Evolutionary conservation across 169 alveolate genomes (phyloP).

Genomic region (Perkinsus marinus): DNA sequence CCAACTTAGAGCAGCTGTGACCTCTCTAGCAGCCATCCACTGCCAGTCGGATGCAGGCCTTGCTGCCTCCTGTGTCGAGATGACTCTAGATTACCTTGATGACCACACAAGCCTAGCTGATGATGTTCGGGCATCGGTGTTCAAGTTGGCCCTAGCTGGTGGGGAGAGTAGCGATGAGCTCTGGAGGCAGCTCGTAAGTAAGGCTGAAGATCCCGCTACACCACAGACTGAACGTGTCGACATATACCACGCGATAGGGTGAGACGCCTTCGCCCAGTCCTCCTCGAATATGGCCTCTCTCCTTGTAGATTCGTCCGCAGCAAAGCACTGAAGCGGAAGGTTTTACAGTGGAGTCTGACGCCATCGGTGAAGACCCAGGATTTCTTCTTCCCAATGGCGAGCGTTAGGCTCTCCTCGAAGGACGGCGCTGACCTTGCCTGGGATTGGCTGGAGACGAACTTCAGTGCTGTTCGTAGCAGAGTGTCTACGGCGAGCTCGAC

Average conservation of each 20-base stretch:
- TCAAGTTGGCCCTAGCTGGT: neutral
- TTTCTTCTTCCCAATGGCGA: neutral
- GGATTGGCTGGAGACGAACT: neutral
- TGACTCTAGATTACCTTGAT: neutral
- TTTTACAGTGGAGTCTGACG: neutral
- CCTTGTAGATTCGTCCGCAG: neutral
- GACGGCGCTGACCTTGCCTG: neutral
- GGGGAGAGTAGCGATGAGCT: neutral
- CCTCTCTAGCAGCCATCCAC: neutral
- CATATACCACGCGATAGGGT: neutral
- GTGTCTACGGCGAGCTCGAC: neutral
- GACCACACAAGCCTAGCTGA: neutral
- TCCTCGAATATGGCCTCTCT: neutral
- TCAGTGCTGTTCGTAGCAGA: neutral
- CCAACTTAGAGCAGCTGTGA: neutral
- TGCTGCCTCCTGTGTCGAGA: neutral
- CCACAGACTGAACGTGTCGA: neutral
- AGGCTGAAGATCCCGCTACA: neutral
- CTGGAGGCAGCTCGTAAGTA: neutral
- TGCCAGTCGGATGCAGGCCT: neutral
- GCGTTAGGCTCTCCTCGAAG: neutral
- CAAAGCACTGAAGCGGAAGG: neutral
- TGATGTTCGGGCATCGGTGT: neutral
- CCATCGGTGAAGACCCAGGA: neutral
- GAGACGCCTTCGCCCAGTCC: too few relatives aligned